Percentiles rank a stretch among this genome's conserved stretches.
phyloP scores from a whole-genome alignment of 2,329 filamentous ascomycete species.

The Pestalotiopsis sp. region DNA sequence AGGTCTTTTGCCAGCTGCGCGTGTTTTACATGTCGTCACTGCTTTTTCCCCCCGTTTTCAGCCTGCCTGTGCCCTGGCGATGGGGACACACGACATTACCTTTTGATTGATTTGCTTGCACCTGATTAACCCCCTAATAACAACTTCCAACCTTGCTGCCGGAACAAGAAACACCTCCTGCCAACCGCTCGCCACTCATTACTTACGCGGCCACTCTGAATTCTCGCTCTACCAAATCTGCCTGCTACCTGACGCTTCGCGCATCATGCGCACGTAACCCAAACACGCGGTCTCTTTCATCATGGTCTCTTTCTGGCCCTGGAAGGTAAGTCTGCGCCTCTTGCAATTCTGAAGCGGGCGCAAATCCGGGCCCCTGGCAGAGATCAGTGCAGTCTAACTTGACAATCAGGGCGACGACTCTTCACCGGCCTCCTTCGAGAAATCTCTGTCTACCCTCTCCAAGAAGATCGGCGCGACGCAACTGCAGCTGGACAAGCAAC shows the following conservation, averaged over 20 bases:
- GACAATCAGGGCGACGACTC: conserved; percentile 67
- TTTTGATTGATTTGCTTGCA: neutral
- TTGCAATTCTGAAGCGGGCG: neutral
- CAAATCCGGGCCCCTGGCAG: neutral
- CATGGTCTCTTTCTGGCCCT: conserved; percentile 89
- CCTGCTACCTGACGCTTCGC: conserved; percentile 5
- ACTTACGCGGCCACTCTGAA: neutral
- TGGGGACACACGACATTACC: neutral
- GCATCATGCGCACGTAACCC: conserved; percentile 22
- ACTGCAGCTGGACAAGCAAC: conserved; percentile 71
- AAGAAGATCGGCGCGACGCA: conserved; percentile 78
- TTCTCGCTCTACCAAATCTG: neutral
- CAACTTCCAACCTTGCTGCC: neutral
- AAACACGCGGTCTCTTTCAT: conserved; percentile 16
- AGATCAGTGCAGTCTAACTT: neutral
- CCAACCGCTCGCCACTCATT: neutral
- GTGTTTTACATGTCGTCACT: neutral
- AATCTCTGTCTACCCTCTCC: conserved; percentile 79
- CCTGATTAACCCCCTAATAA: neutral
- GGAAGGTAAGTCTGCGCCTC: conserved; percentile 59
- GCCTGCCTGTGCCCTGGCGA: neutral
- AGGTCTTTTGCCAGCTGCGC: neutral
- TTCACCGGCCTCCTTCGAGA: conserved; percentile 92
- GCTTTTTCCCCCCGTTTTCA: neutral
- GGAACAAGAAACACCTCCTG: neutral